phyloP scores from a whole-genome alignment of 306 rosid genomes.

The Hippophae rhamnoides region DNA sequence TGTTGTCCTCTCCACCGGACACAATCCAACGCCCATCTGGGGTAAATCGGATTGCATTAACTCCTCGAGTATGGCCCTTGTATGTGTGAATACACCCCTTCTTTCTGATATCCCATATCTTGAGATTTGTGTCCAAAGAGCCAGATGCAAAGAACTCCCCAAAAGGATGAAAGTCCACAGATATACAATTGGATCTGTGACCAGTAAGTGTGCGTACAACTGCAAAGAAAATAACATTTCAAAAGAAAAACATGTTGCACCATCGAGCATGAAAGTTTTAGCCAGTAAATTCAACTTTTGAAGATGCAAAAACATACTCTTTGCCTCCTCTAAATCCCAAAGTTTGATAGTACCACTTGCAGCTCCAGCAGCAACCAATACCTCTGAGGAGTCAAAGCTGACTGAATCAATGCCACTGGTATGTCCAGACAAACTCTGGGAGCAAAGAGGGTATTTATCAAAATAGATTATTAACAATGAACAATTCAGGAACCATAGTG shows the following conservation, averaged over 20 bases:
- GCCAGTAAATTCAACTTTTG: neutral
- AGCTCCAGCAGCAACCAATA: conserved; percentile 96
- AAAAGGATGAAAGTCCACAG: conserved; percentile 95
- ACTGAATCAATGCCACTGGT: conserved; percentile 98
- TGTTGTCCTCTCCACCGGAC: conserved; percentile 98
- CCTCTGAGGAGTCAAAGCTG: conserved; percentile 92
- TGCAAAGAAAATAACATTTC: conserved; percentile 25
- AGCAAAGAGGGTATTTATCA: conserved; percentile 16
- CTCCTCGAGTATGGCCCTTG: conserved; percentile 99
- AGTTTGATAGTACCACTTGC: conserved; percentile 98
- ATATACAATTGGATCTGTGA: conserved; percentile 95
- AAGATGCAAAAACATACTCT: conserved; percentile 52
- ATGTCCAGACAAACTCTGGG: conserved; percentile 96
- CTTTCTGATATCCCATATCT: conserved; percentile 99
- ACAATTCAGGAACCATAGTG: neutral
- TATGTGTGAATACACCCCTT: conserved; percentile 98
- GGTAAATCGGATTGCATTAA: conserved; percentile 92
- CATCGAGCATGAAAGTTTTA: conserved; percentile 4
- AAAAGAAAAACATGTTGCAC: conserved; percentile 1
- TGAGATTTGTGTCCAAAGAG: conserved; percentile 88
- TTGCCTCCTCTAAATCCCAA: conserved; percentile 99
- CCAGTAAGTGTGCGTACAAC: conserved; percentile 99
- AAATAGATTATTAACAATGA: conserved; percentile 6
- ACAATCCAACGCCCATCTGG: conserved; percentile 99
- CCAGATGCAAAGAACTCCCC: conserved; percentile 99